Base-by-base conservation (phyloP, 345 rosid genomes). In the Trapa bicornis region DNA sequence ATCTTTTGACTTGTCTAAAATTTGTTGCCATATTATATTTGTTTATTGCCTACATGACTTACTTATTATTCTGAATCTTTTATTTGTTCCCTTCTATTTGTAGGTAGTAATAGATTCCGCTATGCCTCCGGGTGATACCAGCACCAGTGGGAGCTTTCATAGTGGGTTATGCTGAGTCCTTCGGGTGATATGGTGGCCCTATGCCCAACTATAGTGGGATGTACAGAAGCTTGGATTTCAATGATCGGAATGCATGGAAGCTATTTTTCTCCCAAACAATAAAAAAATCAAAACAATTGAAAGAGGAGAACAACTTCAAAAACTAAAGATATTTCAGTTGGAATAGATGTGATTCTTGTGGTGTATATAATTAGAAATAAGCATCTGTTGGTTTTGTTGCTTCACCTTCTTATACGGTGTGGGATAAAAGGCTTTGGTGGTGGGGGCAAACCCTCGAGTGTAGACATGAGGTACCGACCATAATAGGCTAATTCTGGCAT, bases 31-130 rank as follows among this genome's bases (percentile, higher is more conserved):
- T 58, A 2, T 35, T 32, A 32, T 6, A 32, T 6, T 32, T 33
- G 16, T 16, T 4, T 33, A 58, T 10, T 6, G 37, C 8, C 6
- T 3, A 33, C 32, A 2, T 58, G 4, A 5, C 15, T 33, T 2
- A 58, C 0, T 9, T 3, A 58, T 9, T 10, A 3, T 57, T 32
- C 32, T n/a, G 12, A 32, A 11, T 17, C 53, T 47, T 50, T 15
- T 50, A 11, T 54, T 53, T 16, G 14, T 35, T 35, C 36, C 16
- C 7, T 69, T 48, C 54, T 60, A 33, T 74, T 38, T 67, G 38
- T 81, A 94, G 99, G 95, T 94, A 67, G 99, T 96, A 37, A 94
- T 91, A 75, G 99, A 94, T 86, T 86, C 96, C 15, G 99, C 99
- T 47, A 82, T 97, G 15, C 99, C 99, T 64, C 76, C 91, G 70